A percentile compares a stretch with the other conserved stretches of the same genome.
Evolutionary conservation across 768 basidiomycete species (phyloP).

Genomic region (Pulveroboletus sp.): DNA sequence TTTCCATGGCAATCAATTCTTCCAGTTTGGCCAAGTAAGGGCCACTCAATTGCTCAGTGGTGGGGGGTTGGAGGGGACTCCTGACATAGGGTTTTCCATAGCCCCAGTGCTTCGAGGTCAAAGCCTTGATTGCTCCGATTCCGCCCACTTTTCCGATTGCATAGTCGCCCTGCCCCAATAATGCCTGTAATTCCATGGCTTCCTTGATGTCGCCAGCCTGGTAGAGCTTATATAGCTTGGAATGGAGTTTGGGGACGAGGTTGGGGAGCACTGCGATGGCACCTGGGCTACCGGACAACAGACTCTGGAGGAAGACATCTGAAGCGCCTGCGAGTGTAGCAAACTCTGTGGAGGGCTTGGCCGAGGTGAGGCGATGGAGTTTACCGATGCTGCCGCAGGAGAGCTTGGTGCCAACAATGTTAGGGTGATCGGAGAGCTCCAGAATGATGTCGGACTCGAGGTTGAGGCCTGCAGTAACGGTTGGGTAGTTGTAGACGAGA

Average conservation of each 20-base stretch:
- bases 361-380: constrained; percentile 66
- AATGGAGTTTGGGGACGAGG: constrained; percentile 56
- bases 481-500: constrained; percentile 86
- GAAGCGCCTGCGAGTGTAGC: constrained; percentile 74
- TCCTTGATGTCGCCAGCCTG: constrained; percentile 51
- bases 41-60: constrained; percentile 34
- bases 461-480: constrained; percentile 76
- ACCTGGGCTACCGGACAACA: constrained; percentile 60
- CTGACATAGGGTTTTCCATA: constrained; percentile 53
- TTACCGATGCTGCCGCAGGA: constrained; percentile 86
- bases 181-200: constrained; percentile 57
- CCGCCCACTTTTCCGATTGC: constrained; percentile 60
- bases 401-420: constrained; percentile 82
- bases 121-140: constrained; percentile 62
- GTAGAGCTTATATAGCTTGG: constrained; percentile 45
- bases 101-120: constrained; percentile 59
- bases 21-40: constrained; percentile 40
- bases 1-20: constrained; percentile 47
- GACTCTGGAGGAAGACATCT: constrained; percentile 62
- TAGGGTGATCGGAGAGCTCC: constrained; percentile 68
- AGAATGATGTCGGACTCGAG: constrained; percentile 77
- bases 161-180: constrained; percentile 66
- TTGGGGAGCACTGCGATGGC: constrained; percentile 64
- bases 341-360: constrained; percentile 51
- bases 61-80: constrained; percentile 45